Evolutionary conservation across 2,329 filamentous ascomycete genomes (phyloP).

Genomic region (Diaporthe capsici): DNA sequence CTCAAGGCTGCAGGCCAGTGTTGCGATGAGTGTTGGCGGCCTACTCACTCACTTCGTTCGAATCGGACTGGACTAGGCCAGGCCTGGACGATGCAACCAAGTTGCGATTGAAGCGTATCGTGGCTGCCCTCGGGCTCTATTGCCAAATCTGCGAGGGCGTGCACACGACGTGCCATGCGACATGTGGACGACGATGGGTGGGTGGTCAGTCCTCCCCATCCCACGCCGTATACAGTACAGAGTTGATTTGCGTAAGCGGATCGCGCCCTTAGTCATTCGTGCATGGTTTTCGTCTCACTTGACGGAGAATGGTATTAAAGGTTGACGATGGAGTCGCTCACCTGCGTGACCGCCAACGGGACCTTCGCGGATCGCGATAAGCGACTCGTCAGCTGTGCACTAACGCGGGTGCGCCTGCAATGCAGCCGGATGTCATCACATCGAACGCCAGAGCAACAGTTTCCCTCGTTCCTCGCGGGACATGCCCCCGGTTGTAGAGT

Average conservation of each 20-base stretch:
- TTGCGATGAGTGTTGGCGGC: slow-evolving; percentile 19
- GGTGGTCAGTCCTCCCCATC: not conserved
- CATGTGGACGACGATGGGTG: slow-evolving; percentile 3
- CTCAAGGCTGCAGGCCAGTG: slow-evolving; percentile 10
- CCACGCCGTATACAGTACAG: not conserved
- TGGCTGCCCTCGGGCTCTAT: not conserved
- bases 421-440: slow-evolving; percentile 42
- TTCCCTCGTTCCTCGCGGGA: slow-evolving; percentile 32
- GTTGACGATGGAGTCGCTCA: slow-evolving; percentile 25
- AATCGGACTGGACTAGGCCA: not conserved
- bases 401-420: slow-evolving; percentile 41
- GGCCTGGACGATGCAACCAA: not conserved
- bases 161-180: slow-evolving; percentile 29
- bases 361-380: slow-evolving; percentile 41
- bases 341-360: slow-evolving; percentile 30
- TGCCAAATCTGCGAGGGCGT: slow-evolving; percentile 9
- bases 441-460: slow-evolving; percentile 28
- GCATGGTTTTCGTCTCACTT: slow-evolving; percentile 11
- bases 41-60: not conserved
- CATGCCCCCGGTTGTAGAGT: slow-evolving; percentile 27
- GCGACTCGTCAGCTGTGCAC: slow-evolving; percentile 37
- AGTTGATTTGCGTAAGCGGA: slow-evolving; percentile 28
- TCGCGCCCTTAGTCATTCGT: slow-evolving; percentile 25
- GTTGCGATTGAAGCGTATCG: slow-evolving; percentile 9
- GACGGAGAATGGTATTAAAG: not conserved